phyloP scores from a whole-genome alignment of 305 asterid species.

The Fraxinus sp. region DNA sequence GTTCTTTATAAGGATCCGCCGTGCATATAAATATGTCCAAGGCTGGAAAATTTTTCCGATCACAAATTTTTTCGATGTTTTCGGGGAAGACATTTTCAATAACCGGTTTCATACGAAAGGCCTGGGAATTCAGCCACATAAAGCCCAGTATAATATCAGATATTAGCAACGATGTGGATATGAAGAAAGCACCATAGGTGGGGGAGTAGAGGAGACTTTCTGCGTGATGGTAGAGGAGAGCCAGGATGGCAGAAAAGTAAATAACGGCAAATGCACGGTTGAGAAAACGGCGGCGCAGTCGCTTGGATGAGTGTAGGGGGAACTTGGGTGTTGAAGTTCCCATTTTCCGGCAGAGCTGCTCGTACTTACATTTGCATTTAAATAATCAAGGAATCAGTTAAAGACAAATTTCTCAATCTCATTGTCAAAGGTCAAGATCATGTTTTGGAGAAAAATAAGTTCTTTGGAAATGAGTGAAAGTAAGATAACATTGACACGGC shows the following conservation, averaged over 20 bases:
- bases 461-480: not conserved
- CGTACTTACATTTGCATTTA: not conserved
- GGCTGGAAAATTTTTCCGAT: constrained; percentile 35
- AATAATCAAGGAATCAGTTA: not conserved
- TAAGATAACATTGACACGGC: not conserved
- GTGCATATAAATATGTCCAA: constrained; percentile 65
- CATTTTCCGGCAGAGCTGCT: not conserved
- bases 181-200: constrained; percentile 28
- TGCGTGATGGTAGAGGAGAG: constrained; percentile 48
- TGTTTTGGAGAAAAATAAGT: not conserved
- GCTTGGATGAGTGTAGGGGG: constrained; percentile 35
- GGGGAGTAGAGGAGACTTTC: constrained; percentile 25
- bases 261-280: constrained; percentile 42
- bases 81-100: constrained; percentile 33
- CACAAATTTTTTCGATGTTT: constrained; percentile 14
- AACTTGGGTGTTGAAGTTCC: constrained; percentile 13
- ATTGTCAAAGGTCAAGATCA: not conserved
- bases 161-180: constrained; percentile 31
- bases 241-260: constrained; percentile 40
- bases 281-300: constrained; percentile 34
- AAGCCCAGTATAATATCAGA: constrained; percentile 45
- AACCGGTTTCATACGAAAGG: constrained; percentile 51
- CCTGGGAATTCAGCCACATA: constrained; percentile 57
- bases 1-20: constrained; percentile 66
- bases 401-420: not conserved